Evolutionary conservation across 2,329 filamentous ascomycete species (phyloP).

Genomic region (Colletotrichum limetticola): DNA sequence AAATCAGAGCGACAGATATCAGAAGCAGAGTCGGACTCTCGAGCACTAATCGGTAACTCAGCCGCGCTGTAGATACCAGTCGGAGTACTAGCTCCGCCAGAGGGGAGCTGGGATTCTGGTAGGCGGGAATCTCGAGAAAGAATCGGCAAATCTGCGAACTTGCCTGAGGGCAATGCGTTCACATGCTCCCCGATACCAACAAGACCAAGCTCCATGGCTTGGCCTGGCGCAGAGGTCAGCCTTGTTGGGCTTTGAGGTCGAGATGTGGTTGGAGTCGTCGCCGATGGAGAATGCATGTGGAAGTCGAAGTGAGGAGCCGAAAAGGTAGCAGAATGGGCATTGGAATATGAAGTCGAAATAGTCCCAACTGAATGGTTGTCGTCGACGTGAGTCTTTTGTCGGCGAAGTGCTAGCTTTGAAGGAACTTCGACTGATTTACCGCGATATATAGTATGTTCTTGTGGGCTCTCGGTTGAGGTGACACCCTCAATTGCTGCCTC

Average conservation of each 20-base stretch:
- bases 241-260: background rate
- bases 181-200: background rate
- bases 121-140: background rate
- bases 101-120: background rate
- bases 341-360: conserved; percentile 5
- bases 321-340: background rate
- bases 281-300: background rate
- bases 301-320: background rate
- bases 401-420: too few relatives aligned
- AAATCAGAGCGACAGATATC: background rate
- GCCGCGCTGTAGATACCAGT: too few relatives aligned
- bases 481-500: too few relatives aligned
- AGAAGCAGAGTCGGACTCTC: background rate
- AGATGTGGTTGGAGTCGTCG: background rate
- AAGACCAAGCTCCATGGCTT: background rate
- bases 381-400: background rate
- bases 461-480: too few relatives aligned
- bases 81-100: background rate
- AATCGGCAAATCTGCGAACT: background rate
- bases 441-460: background rate
- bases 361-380: background rate
- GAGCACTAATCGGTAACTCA: too few relatives aligned
- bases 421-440: background rate
- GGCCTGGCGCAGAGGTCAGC: background rate
- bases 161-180: background rate